phyloP scores from a whole-genome alignment of 2,329 filamentous ascomycete genomes.

The Shiraia bambusicola region DNA sequence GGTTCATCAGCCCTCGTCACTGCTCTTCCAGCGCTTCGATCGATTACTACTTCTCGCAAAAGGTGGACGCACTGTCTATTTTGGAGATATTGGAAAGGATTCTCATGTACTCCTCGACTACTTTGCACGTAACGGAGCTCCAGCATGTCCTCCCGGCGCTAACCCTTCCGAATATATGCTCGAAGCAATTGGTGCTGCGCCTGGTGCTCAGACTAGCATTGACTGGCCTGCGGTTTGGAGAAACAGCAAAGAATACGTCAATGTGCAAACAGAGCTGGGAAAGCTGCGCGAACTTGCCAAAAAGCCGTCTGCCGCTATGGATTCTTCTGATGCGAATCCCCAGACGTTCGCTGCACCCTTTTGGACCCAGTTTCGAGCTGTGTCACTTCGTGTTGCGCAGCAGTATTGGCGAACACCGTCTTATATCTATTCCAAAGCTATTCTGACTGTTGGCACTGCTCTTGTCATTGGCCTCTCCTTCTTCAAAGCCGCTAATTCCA shows the following conservation, averaged over 20 bases:
- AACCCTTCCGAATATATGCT: conserved; percentile 80
- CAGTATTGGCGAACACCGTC: conserved; percentile 51
- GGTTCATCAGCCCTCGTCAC: conserved; percentile 89
- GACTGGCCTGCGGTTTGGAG: conserved; percentile 50
- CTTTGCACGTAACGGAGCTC: conserved; percentile 70
- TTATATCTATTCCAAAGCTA: conserved; percentile 45
- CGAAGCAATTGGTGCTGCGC: conserved; percentile 44
- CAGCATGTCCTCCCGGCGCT: conserved; percentile 61
- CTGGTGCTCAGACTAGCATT: conserved; percentile 22
- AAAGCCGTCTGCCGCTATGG: conserved; percentile 28
- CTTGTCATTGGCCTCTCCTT: conserved; percentile 47
- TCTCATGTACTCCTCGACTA: conserved; percentile 67
- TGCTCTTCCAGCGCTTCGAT: conserved; percentile 88
- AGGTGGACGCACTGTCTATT: conserved; percentile 76
- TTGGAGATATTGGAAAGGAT: conserved; percentile 72
- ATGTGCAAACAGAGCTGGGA: conserved; percentile 43
- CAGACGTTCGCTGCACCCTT: conserved; percentile 50
- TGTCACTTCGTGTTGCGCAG: conserved; percentile 48
- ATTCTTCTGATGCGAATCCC: conserved; percentile 49
- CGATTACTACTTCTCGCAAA: conserved; percentile 74
- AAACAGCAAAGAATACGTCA: conserved; percentile 17
- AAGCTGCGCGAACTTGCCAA: conserved; percentile 41
- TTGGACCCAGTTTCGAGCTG: conserved; percentile 32
- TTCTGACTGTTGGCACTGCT: conserved; percentile 31
- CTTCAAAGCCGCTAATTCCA: conserved; percentile 38